Conservation (phyloP, 495 filamentous ascomycete species). For the Elaphomyces granulatus region DNA sequence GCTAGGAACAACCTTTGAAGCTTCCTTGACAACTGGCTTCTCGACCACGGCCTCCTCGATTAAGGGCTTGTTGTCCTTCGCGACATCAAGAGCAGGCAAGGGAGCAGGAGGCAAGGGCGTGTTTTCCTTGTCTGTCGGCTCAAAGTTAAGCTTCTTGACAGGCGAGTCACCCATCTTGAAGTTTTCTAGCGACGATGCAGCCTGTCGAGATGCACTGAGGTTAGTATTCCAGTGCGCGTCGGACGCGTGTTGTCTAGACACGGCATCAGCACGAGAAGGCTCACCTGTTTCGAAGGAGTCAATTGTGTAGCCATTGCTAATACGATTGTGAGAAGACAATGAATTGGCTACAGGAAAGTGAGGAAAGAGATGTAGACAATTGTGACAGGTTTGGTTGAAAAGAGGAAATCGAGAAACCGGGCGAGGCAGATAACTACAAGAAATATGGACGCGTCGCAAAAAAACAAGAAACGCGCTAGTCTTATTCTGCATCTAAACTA, state of each 20-base stretch:
- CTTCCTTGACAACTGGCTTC: constrained; percentile 26
- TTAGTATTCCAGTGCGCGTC: constrained; percentile 6
- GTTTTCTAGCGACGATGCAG: constrained; percentile 68
- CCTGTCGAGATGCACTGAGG: constrained; percentile 39
- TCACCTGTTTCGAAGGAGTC: constrained; percentile 82
- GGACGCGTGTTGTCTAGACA: constrained; percentile 28
- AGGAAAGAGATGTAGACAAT: constrained; percentile 14
- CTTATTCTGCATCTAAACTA: too few relatives aligned
- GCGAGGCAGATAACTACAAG: constrained; percentile 10
- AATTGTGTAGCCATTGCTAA: constrained; percentile 51
- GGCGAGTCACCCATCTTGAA: constrained; percentile 86
- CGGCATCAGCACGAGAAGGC: constrained; percentile 27
- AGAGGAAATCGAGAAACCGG: constrained; percentile 11
- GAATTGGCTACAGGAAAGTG: constrained; percentile 11
- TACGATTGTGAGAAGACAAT: constrained; percentile 6
- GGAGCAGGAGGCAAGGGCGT: constrained; percentile 42
- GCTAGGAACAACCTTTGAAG: constrained; percentile 37
- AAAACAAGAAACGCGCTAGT: too few relatives aligned
- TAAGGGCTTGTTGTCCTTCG: constrained; percentile 29
- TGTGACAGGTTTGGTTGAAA: too few relatives aligned
- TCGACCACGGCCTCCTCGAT: constrained; percentile 33
- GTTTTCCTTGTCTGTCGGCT: constrained; percentile 69
- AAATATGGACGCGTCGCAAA: constrained; percentile 21
- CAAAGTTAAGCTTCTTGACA: constrained; percentile 75
- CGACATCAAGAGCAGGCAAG: constrained; percentile 40